These are phyloP conservation scores for Senna tora DNA, from an alignment of 306 rosid species.

Conservation along the genomic window DNA sequence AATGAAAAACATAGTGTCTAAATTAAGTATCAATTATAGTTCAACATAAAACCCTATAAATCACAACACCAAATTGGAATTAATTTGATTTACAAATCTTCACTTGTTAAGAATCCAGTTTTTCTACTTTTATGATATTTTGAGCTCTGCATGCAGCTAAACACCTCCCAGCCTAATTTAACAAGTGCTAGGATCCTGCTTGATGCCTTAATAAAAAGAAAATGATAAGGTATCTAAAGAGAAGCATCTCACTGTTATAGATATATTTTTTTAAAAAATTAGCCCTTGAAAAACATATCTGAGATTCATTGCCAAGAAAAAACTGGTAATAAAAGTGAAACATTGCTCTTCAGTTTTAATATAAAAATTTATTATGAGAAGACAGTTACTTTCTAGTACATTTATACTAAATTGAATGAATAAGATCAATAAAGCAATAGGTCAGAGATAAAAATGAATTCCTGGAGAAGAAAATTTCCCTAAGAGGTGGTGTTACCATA, in stretches of 20 bases:
- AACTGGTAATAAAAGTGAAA: background rate
- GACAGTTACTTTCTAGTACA: background rate
- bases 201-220: background rate
- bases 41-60: background rate
- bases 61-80: slow-evolving; percentile 3
- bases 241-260: slow-evolving; percentile 2
- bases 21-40: background rate
- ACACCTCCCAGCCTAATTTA: background rate
- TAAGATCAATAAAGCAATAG: slow-evolving; percentile 27
- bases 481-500: background rate
- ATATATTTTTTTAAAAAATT: slow-evolving; percentile 3
- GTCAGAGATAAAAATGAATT: slow-evolving; percentile 19
- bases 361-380: background rate
- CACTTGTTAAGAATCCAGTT: background rate
- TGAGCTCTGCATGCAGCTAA: background rate
- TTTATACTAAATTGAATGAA: slow-evolving; percentile 31
- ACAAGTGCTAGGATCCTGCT: background rate
- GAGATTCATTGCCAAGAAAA: background rate
- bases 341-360: background rate
- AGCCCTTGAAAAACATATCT: background rate
- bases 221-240: background rate
- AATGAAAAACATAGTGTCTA: background rate
- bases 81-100: background rate
- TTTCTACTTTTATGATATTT: background rate
- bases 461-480: slow-evolving; percentile 31